phyloP scores from a whole-genome alignment of 1,139 yeast genomes.

The Suzukiozyma palmioleophila region DNA sequence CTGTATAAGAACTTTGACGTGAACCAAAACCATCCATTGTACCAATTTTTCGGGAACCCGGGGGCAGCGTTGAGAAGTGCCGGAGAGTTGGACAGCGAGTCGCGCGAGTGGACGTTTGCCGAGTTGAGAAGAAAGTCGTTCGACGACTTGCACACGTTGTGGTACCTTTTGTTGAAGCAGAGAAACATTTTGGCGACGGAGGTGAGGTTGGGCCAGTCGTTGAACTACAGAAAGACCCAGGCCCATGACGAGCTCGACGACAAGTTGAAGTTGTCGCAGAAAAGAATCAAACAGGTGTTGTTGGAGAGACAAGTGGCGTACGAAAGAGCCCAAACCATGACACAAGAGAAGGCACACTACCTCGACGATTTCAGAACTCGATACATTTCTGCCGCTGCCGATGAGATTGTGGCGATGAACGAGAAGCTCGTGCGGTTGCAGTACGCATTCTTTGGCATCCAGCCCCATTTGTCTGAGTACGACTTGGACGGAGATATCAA shows the following conservation, averaged over 20 bases:
- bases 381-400: conserved; percentile 50
- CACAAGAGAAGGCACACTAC: conserved; percentile 41
- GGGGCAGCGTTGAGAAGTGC: conserved; percentile 50
- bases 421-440: conserved; percentile 75
- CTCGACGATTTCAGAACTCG: conserved; percentile 53
- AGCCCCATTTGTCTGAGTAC: conserved; percentile 43
- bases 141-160: conserved; percentile 84
- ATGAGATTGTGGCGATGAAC: conserved; percentile 56
- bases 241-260: conserved; percentile 29
- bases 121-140: conserved; percentile 89
- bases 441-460: conserved; percentile 76
- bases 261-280: conserved; percentile 36
- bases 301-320: conserved; percentile 80
- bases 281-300: conserved; percentile 76
- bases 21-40: conserved; percentile 84
- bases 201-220: conserved; percentile 39
- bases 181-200: conserved; percentile 80
- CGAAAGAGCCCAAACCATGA: conserved; percentile 53
- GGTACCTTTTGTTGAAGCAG: conserved; percentile 86
- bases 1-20: conserved; percentile 68
- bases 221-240: conserved; percentile 23
- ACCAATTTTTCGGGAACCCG: conserved; percentile 76
- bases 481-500: conserved; percentile 49
- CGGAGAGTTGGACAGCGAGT: conserved; percentile 51
- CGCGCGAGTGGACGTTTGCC: conserved; percentile 83